Evolutionary conservation across 1,284 basidiomycete species (phyloP).

Genomic region (Leccinum glutinopallens): DNA sequence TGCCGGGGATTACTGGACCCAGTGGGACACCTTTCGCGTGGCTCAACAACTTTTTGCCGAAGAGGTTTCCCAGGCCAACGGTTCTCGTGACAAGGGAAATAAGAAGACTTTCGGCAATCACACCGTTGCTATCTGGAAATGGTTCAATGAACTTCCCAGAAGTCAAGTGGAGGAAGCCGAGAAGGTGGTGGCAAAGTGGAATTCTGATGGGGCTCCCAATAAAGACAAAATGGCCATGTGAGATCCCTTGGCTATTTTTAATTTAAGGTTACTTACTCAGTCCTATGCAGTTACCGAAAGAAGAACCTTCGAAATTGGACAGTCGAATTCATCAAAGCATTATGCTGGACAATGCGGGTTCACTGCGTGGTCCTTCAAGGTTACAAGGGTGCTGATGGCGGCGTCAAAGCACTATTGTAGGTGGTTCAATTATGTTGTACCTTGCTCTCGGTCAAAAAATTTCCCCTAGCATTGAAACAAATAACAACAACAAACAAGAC

Average conservation of each 20-base stretch:
- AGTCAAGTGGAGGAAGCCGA: not conserved
- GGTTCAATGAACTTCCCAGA: not conserved
- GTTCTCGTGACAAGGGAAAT: not conserved
- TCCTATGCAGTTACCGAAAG: not conserved
- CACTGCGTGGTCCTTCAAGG: not conserved
- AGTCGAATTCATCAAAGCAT: not conserved
- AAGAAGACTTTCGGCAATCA: not conserved
- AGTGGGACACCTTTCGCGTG: not conserved
- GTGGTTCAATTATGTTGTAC: not conserved
- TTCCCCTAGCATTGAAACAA: not conserved
- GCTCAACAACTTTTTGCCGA: not conserved
- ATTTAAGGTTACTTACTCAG: not conserved
- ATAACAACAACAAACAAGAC: not conserved
- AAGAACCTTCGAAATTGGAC: not conserved
- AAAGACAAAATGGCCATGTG: constrained; percentile 1
- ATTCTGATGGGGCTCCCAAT: not conserved
- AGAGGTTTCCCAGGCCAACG: not conserved
- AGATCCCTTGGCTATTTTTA: not conserved
- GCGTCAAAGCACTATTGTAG: not conserved
- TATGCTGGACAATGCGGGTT: constrained; percentile 5
- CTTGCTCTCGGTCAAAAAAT: not conserved
- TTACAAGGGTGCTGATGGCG: not conserved
- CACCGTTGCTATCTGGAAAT: not conserved
- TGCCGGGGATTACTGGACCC: not conserved
- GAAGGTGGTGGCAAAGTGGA: not conserved